Percentiles rank a stretch among this genome's conserved stretches.
Conservation (phyloP, 352 stramenopile species). For the Phytopythium kandeliae region DNA sequence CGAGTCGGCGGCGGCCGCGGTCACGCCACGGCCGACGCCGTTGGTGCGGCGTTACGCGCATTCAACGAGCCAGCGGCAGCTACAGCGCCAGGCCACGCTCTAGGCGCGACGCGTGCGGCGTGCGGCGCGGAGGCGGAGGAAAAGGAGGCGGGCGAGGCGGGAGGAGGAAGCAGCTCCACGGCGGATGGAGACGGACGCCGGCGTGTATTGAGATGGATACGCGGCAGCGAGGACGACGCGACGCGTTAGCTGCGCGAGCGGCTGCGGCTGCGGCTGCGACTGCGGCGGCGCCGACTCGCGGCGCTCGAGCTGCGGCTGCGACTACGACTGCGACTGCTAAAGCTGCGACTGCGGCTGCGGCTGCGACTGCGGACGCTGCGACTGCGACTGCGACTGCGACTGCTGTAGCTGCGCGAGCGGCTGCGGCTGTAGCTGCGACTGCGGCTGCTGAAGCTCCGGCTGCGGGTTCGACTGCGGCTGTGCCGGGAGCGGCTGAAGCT, state of each 20-base stretch:
- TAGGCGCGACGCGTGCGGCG: not conserved
- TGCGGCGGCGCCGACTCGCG: slow-evolving; percentile 8
- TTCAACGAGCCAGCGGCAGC: slow-evolving; percentile 8
- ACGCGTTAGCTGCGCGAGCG: slow-evolving; percentile 1
- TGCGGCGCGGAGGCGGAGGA: too few species aligned
- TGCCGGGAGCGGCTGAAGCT: slow-evolving; percentile 18
- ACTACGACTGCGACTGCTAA: slow-evolving; percentile 17
- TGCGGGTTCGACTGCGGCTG: slow-evolving; percentile 14
- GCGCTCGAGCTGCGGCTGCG: slow-evolving; percentile 20
- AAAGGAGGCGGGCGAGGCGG: not conserved
- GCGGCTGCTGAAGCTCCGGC: slow-evolving; percentile 15
- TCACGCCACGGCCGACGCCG: slow-evolving; percentile 17
- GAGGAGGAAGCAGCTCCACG: slow-evolving; percentile 3
- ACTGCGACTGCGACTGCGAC: slow-evolving; percentile 13
- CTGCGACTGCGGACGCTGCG: slow-evolving; percentile 6
- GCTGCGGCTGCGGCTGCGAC: slow-evolving; percentile 11
- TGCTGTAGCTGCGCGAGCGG: slow-evolving; percentile 27
- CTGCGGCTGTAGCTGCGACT: slow-evolving; percentile 4
- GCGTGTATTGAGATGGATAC: too few species aligned
- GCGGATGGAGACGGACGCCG: not conserved
- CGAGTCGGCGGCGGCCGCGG: slow-evolving; percentile 11
- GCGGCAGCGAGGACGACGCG: too few species aligned
- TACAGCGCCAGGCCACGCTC: slow-evolving; percentile 20
- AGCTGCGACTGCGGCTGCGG: slow-evolving; percentile 21
- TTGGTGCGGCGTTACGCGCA: slow-evolving; percentile 39